Evolutionary conservation across 768 basidiomycete species (phyloP).

Genomic region (Rhizopogon salebrosus): DNA sequence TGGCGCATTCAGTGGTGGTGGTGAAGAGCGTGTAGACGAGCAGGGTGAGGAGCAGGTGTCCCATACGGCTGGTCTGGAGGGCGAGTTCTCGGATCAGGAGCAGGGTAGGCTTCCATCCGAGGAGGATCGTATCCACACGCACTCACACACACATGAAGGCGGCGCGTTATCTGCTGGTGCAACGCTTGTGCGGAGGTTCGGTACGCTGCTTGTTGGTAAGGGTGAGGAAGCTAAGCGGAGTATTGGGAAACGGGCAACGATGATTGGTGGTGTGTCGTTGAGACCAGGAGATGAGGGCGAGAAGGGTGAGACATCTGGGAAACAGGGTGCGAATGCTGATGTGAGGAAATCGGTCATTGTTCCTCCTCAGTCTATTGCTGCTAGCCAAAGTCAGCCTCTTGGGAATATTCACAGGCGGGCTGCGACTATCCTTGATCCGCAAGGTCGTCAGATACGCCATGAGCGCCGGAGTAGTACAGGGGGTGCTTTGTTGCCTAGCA

Average conservation of each 20-base stretch:
- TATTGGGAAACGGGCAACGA: slow-evolving; percentile 44
- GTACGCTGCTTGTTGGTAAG: slow-evolving; percentile 55
- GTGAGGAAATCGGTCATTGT: slow-evolving; percentile 16
- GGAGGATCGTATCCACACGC: slow-evolving; percentile 21
- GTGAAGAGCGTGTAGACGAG: slow-evolving; percentile 37
- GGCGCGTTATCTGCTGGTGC: slow-evolving; percentile 51
- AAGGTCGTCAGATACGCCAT: slow-evolving; percentile 56
- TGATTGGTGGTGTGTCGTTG: slow-evolving; percentile 38
- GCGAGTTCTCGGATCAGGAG: slow-evolving; percentile 44
- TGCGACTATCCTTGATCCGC: slow-evolving; percentile 71
- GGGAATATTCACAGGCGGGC: slow-evolving; percentile 65
- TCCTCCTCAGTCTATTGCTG: slow-evolving; percentile 27
- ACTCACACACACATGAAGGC: slow-evolving; percentile 9
- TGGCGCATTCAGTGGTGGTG: slow-evolving; percentile 49
- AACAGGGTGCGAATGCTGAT: slow-evolving; percentile 15
- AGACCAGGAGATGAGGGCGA: slow-evolving; percentile 34
- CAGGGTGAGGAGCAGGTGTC: slow-evolving; percentile 40
- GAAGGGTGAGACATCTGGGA: slow-evolving; percentile 15
- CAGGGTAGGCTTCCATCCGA: slow-evolving; percentile 12
- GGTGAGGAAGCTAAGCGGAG: slow-evolving; percentile 38
- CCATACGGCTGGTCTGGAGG: slow-evolving; percentile 64
- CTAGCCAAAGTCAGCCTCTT: slow-evolving; percentile 52
- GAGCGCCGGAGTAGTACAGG: slow-evolving; percentile 77
- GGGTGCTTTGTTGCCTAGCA: slow-evolving; percentile 43
- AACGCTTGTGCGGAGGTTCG: slow-evolving; percentile 75